Conservation (phyloP, 768 basidiomycete genomes). For the Russula vinacea region DNA sequence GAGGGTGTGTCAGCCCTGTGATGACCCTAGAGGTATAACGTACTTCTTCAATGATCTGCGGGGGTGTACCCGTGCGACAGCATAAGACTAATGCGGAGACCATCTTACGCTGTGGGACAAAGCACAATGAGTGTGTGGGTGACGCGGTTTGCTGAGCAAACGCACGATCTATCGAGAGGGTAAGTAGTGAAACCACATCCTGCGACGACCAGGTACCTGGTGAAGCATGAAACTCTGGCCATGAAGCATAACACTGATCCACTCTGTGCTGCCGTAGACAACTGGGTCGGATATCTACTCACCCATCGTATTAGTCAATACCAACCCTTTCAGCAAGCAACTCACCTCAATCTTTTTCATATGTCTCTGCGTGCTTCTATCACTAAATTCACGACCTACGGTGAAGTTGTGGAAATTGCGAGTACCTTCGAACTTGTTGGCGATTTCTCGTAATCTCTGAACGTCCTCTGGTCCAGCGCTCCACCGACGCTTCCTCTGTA, state of each 20-base stretch:
- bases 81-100: conserved; percentile 80
- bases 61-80: conserved; percentile 71
- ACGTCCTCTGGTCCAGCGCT: conserved; percentile 55
- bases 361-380: conserved; percentile 76
- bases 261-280: conserved; percentile 88
- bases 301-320: not conserved
- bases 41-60: conserved; percentile 72
- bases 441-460: conserved; percentile 51
- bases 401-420: conserved; percentile 99
- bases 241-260: conserved; percentile 90
- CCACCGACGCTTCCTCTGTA: conserved; percentile 68
- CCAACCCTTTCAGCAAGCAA: not conserved
- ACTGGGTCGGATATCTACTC: conserved; percentile 75
- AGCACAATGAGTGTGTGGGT: conserved; percentile 26
- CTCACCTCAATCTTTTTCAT: conserved; percentile 84
- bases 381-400: conserved; percentile 77
- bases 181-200: conserved; percentile 6
- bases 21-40: not conserved
- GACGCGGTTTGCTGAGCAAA: conserved; percentile 24
- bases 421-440: conserved; percentile 73
- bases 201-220: conserved; percentile 58
- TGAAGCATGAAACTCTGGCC: conserved; percentile 99
- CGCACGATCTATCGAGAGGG: conserved; percentile 47
- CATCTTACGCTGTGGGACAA: conserved; percentile 88
- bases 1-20: not conserved